Evolutionary conservation across 192 early-diverging fungal genomes (phyloP).

Genomic region (Diversispora eburnea): DNA sequence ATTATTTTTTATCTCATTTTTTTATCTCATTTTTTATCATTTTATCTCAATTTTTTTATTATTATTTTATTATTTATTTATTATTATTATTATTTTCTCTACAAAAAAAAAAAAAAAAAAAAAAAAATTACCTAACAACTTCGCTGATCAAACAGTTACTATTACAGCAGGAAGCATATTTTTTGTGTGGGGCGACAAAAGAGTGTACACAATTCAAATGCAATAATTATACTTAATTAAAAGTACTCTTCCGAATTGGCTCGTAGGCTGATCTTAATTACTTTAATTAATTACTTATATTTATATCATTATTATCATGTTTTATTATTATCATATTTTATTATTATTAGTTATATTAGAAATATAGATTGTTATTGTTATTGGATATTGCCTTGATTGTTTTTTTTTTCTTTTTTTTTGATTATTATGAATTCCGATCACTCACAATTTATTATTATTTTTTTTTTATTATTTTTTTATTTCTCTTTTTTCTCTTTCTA

Average conservation of each 20-base stretch:
- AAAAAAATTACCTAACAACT: too few species aligned
- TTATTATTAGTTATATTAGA: background rate
- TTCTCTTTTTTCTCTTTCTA: background rate
- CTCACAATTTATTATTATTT: background rate
- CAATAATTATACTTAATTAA: too few species aligned
- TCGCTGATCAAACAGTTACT: too few species aligned
- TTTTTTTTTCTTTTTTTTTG: background rate
- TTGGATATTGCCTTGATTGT: background rate
- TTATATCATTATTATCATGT: too few species aligned
- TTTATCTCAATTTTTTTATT: background rate
- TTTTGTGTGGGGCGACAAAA: too few species aligned
- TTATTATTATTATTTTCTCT: constrained; percentile 5
- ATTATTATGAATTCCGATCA: background rate
- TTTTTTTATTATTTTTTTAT: background rate
- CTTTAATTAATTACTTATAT: background rate
- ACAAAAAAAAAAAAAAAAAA: too few species aligned
- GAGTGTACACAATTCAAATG: too few species aligned
- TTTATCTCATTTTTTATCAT: background rate
- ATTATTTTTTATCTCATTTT: background rate
- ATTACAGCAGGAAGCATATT: too few species aligned
- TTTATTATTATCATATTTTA: too few species aligned
- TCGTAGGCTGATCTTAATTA: constrained; percentile 20
- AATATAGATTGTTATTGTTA: background rate
- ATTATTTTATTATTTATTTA: background rate
- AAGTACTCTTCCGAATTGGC: background rate